Evolutionary conservation across 1,139 yeast species (phyloP).

Genomic region (Suhomyces anneliseae): DNA sequence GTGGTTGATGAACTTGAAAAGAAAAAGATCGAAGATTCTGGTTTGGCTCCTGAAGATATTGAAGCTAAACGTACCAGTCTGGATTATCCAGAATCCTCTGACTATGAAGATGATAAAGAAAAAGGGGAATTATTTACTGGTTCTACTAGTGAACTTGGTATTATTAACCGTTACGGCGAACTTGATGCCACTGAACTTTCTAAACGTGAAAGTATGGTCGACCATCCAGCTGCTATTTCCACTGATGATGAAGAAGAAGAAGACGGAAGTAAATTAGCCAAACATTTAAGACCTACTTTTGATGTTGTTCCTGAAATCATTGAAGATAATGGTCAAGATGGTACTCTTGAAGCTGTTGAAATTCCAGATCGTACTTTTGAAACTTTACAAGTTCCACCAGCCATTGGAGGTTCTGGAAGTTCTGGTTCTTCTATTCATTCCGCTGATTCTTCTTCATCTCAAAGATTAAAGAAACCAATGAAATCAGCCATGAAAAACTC

Average conservation of each 20-base stretch:
- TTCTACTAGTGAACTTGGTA: conserved; percentile 20
- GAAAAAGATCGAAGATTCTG: conserved; percentile 9
- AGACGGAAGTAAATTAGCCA: conserved; percentile 24
- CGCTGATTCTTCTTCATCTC: conserved; percentile 23
- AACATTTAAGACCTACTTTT: conserved; percentile 34
- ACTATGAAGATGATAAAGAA: conserved; percentile 7
- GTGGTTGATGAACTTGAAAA: conserved; percentile 25
- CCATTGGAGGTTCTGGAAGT: conserved; percentile 15
- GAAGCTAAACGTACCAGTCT: background rate
- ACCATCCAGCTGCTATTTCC: conserved; percentile 11
- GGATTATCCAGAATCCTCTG: conserved; percentile 6
- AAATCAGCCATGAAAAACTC: conserved; percentile 67
- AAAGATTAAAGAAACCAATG: conserved; percentile 37
- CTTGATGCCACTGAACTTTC: conserved; percentile 15
- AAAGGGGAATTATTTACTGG: conserved; percentile 9
- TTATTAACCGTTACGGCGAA: conserved; percentile 23
- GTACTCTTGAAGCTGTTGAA: conserved; percentile 5
- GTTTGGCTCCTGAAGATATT: background rate
- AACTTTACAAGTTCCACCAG: conserved; percentile 12
- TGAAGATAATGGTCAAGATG: conserved; percentile 12
- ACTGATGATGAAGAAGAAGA: conserved; percentile 19
- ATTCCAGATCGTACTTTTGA: conserved; percentile 1
- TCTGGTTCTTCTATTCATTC: conserved; percentile 36
- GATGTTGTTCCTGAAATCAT: conserved; percentile 33
- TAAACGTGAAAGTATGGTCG: conserved; percentile 9